Evolutionary conservation across 108 stramenopile species (phyloP).

Genomic region (Conticribra guillardii): DNA sequence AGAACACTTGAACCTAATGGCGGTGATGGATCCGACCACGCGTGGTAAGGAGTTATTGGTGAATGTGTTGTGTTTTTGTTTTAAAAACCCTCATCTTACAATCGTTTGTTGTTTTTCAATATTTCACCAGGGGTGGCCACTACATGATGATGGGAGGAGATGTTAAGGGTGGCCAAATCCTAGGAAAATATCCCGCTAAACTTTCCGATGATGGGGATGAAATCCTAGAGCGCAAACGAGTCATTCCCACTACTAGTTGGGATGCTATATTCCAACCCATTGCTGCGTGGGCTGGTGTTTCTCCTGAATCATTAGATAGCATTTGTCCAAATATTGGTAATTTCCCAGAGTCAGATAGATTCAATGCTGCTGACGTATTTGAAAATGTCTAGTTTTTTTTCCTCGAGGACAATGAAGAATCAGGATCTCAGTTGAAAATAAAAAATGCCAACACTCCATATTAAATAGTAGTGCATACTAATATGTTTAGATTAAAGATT

Average conservation of each 20-base stretch:
- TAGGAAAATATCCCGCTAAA: slow-evolving; percentile 43
- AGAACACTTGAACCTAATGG: slow-evolving; percentile 59
- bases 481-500: too few species aligned
- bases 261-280: slow-evolving; percentile 52
- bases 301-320: slow-evolving; percentile 22
- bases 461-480: too few species aligned
- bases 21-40: slow-evolving; percentile 55
- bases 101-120: not conserved
- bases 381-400: too few species aligned
- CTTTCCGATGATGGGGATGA: slow-evolving; percentile 23
- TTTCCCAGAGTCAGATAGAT: slow-evolving; percentile 30
- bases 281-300: slow-evolving; percentile 50
- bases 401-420: too few species aligned
- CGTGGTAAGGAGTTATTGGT: slow-evolving; percentile 30
- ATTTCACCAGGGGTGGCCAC: slow-evolving; percentile 61
- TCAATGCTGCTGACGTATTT: too few species aligned
- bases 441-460: too few species aligned
- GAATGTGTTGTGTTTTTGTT: too few species aligned
- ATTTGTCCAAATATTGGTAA: slow-evolving; percentile 38
- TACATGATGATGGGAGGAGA: slow-evolving; percentile 53
- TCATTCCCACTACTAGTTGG: slow-evolving; percentile 60
- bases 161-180: slow-evolving; percentile 53
- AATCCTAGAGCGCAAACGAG: slow-evolving; percentile 43
- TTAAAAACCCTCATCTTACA: not conserved
- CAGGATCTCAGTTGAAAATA: too few species aligned